These are phyloP conservation scores for Phytophthora cryptogea DNA, from an alignment of 352 stramenopile species.

Conservation along the genomic window DNA sequence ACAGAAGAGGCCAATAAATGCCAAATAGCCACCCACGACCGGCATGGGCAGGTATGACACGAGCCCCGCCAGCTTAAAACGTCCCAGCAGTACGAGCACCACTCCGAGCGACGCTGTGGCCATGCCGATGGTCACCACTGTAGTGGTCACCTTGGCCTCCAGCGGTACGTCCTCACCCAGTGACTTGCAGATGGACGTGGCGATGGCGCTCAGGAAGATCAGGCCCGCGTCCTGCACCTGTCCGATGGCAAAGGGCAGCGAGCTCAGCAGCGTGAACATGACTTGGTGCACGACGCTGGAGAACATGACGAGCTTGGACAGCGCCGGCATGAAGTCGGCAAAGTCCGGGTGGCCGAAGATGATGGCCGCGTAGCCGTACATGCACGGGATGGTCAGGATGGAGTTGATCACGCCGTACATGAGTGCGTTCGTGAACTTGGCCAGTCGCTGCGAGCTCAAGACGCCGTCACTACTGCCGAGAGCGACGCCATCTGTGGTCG, in stretches of 20 bases:
- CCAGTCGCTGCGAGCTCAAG: conserved; percentile 10
- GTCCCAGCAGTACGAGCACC: conserved; percentile 94
- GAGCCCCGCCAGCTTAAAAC: conserved; percentile 93
- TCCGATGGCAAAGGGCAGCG: conserved; percentile 96
- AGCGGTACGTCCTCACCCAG: conserved; percentile 67
- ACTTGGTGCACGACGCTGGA: conserved; percentile 95
- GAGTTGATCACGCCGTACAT: conserved; percentile 93
- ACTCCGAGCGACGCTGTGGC: conserved; percentile 92
- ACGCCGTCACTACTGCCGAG: background rate
- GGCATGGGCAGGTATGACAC: conserved; percentile 97
- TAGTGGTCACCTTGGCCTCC: conserved; percentile 91
- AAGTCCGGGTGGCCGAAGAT: conserved; percentile 95
- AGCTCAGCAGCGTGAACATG: conserved; percentile 90
- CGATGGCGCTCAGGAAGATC: conserved; percentile 97
- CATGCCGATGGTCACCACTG: conserved; percentile 93
- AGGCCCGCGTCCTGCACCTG: conserved; percentile 98
- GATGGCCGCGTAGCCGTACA: conserved; percentile 96
- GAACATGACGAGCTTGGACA: conserved; percentile 96
- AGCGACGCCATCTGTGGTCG: background rate
- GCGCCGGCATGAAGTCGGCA: conserved; percentile 85
- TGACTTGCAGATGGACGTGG: conserved; percentile 86
- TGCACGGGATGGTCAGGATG: conserved; percentile 93
- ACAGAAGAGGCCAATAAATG: conserved; percentile 97
- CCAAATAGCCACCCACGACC: conserved; percentile 97
- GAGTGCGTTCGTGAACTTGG: conserved; percentile 65